Evolutionary conservation across 257 asterid genomes (phyloP).

Genomic region (Ilex aquifolium): DNA sequence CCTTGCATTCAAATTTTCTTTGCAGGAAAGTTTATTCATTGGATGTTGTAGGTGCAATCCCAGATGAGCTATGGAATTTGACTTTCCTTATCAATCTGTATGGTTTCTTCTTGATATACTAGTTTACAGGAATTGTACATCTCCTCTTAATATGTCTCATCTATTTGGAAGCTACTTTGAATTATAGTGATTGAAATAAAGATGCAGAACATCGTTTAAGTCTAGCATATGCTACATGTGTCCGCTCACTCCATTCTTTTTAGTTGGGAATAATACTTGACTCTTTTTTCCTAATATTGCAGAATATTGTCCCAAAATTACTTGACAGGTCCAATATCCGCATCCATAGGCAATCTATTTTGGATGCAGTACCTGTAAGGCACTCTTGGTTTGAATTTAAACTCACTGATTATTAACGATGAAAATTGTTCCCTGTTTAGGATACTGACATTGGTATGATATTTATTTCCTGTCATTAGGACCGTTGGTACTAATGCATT

Average conservation of each 20-base stretch:
- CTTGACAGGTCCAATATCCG: constrained; percentile 55
- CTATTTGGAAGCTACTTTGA: not conserved
- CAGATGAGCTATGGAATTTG: constrained; percentile 57
- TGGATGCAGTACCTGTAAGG: constrained; percentile 65
- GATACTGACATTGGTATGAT: not conserved
- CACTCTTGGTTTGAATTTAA: not conserved
- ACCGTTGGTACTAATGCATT: constrained; percentile 46
- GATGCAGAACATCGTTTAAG: not conserved
- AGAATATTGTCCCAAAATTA: constrained; percentile 55
- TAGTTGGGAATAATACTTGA: not conserved
- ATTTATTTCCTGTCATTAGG: constrained; percentile 29
- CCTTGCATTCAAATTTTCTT: not conserved
- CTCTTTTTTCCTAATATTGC: constrained; percentile 12
- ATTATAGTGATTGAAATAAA: not conserved
- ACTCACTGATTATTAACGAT: not conserved
- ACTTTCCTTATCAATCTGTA: constrained; percentile 44
- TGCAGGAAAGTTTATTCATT: constrained; percentile 44
- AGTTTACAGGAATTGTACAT: no score
- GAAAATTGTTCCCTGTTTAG: not conserved
- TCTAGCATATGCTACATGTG: not conserved
- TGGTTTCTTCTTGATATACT: constrained; percentile 5
- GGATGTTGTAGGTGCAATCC: constrained; percentile 38
- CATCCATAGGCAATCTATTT: constrained; percentile 49
- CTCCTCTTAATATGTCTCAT: not conserved
- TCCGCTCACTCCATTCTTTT: not conserved